Conservation (phyloP, 2,329 filamentous ascomycete species). For the Sarocladium oryzae region DNA sequence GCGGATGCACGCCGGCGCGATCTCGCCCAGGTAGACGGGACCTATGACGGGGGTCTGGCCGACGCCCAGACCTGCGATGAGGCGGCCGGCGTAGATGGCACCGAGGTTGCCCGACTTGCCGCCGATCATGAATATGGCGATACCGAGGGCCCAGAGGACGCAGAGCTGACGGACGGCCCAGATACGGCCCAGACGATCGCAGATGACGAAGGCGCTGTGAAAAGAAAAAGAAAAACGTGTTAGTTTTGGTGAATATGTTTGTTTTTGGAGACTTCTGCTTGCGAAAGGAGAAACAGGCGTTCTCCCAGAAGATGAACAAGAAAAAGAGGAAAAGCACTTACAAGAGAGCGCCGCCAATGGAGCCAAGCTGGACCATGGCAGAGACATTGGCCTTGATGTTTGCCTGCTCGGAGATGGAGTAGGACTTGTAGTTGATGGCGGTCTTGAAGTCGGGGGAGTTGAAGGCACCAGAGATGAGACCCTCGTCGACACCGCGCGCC, state of each 20-base stretch:
- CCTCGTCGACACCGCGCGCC: slow-evolving; percentile 73
- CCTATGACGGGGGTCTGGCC: slow-evolving; percentile 62
- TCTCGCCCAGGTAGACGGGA: slow-evolving; percentile 60
- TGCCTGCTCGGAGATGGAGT: slow-evolving; percentile 46
- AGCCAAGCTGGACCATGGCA: slow-evolving; percentile 76
- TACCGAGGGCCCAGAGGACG: slow-evolving; percentile 50
- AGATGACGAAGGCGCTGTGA: slow-evolving; percentile 49
- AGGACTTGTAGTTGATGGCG: slow-evolving; percentile 50
- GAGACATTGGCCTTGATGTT: slow-evolving; percentile 72
- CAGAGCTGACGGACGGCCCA: slow-evolving; percentile 55
- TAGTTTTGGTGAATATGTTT: no score
- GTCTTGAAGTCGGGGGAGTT: slow-evolving; percentile 58
- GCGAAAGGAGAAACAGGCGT: no score
- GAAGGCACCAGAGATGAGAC: slow-evolving; percentile 67
- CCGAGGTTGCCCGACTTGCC: slow-evolving; percentile 44
- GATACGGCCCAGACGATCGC: slow-evolving; percentile 55
- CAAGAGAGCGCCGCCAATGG: slow-evolving; percentile 62
- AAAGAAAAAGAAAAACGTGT: background rate
- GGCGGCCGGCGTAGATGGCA: slow-evolving; percentile 58
- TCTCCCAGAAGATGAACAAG: background rate
- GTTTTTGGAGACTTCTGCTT: no score
- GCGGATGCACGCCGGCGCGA: slow-evolving; percentile 54
- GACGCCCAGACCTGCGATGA: slow-evolving; percentile 60
- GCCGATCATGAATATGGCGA: slow-evolving; percentile 50
- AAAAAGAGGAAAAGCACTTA: slow-evolving; percentile 20